Evolutionary conservation across 2,329 filamentous ascomycete species (phyloP).

Genomic region (Talaromyces sp.): DNA sequence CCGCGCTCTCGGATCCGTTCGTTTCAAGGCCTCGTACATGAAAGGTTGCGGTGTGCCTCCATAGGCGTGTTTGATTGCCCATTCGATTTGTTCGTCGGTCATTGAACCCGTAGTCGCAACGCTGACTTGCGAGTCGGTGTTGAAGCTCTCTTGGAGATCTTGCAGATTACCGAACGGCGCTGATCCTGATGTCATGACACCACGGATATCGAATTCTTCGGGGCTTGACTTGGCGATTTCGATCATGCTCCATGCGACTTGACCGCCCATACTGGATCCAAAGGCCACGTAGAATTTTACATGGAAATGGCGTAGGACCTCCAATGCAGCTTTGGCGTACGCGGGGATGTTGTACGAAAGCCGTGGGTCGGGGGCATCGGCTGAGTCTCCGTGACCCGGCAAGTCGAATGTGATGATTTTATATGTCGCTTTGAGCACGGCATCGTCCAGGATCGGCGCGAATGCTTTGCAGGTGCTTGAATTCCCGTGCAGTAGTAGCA

Average conservation of each 20-base stretch:
- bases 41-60: not conserved
- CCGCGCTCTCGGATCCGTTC: slow-evolving; percentile 5
- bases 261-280: slow-evolving; percentile 31
- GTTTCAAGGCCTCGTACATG: not conserved
- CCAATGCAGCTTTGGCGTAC: slow-evolving; percentile 31
- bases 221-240: slow-evolving; percentile 28
- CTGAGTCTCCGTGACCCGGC: slow-evolving; percentile 33
- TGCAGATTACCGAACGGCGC: slow-evolving; percentile 19
- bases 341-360: slow-evolving; percentile 28
- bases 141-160: slow-evolving; percentile 3
- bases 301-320: slow-evolving; percentile 27
- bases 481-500: not conserved
- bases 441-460: not conserved
- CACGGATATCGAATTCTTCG: slow-evolving; percentile 17
- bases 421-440: not conserved
- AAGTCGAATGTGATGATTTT: slow-evolving; percentile 29
- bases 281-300: slow-evolving; percentile 26
- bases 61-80: not conserved
- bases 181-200: slow-evolving; percentile 30
- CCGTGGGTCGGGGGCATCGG: slow-evolving; percentile 27
- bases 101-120: not conserved
- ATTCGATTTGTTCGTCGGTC: not conserved
- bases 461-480: not conserved
- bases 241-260: slow-evolving; percentile 22
- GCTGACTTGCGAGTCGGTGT: not conserved